These are phyloP conservation scores for Parathielavia appendiculata DNA, from an alignment of 495 filamentous ascomycete species.

Conservation along the genomic window DNA sequence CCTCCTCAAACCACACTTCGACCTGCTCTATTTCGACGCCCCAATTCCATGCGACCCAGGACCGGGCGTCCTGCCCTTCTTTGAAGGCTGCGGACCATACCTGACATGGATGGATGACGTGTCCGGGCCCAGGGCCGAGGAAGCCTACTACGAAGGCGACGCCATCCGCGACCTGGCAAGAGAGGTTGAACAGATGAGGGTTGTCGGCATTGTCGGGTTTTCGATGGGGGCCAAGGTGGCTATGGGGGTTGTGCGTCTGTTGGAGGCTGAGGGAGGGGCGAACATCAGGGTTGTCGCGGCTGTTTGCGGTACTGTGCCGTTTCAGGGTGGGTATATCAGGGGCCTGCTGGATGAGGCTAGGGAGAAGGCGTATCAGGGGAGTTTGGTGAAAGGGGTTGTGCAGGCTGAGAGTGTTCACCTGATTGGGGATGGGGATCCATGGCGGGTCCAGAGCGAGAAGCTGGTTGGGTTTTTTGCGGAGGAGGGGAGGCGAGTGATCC, in stretches of 20 bases:
- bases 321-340: not conserved
- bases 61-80: constrained; percentile 28
- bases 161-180: not conserved
- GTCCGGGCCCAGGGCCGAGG: not conserved
- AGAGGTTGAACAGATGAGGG: not conserved
- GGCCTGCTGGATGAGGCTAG: not conserved
- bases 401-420: constrained; percentile 24
- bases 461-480: constrained; percentile 25
- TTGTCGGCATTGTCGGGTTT: constrained; percentile 31
- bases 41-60: constrained; percentile 16
- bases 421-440: constrained; percentile 27
- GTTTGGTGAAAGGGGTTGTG: constrained; percentile 11
- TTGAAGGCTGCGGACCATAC: constrained; percentile 25
- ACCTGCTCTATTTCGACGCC: constrained; percentile 23
- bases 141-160: constrained; percentile 10
- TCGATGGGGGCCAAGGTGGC: constrained; percentile 31
- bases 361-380: constrained; percentile 2
- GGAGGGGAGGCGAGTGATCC: constrained; percentile 16
- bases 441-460: constrained; percentile 23
- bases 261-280: constrained; percentile 16
- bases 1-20: constrained; percentile 25
- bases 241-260: constrained; percentile 19
- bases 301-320: constrained; percentile 29
- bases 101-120: constrained; percentile 25
- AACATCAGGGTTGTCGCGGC: constrained; percentile 18